Conservation (phyloP, 192 early-diverging fungal species). For the Podila epigama region DNA sequence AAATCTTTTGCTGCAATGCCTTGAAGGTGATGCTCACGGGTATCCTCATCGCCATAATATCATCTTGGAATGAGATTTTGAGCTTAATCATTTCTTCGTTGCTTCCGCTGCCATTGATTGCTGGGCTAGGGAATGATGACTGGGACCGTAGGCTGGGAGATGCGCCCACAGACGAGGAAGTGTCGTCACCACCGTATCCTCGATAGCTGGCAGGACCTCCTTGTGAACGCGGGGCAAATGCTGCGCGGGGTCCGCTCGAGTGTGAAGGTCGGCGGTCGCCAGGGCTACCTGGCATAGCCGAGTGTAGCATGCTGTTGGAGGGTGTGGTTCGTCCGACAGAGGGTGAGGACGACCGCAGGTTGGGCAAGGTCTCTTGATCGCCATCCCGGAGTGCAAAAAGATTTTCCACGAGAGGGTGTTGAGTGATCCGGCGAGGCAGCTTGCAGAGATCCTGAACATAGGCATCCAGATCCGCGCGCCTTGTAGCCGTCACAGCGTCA, state of each 20-base stretch:
- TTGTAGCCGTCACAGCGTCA: conserved; percentile 70
- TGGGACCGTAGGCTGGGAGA: conserved; percentile 47
- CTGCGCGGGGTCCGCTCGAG: conserved; percentile 27
- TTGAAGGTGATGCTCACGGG: conserved; percentile 62
- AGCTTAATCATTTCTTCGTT: conserved; percentile 64
- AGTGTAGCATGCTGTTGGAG: conserved; percentile 28
- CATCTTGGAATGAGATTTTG: conserved; percentile 73
- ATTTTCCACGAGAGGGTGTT: conserved; percentile 53
- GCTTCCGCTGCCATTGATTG: not conserved
- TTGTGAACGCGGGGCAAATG: conserved; percentile 14
- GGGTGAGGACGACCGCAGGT: conserved; percentile 10
- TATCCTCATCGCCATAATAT: conserved; percentile 78
- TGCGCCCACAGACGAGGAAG: not conserved
- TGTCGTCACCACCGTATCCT: conserved; percentile 23
- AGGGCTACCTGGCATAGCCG: not conserved
- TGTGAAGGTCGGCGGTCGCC: conserved; percentile 38
- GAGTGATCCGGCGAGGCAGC: conserved; percentile 63
- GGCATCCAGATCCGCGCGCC: conserved; percentile 68
- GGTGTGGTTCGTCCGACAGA: conserved; percentile 32
- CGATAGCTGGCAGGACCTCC: conserved; percentile 5
- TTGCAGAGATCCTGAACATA: conserved; percentile 71
- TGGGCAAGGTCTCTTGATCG: conserved; percentile 60
- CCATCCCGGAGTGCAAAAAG: conserved; percentile 64
- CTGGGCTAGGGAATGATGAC: conserved; percentile 20
- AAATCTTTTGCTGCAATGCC: conserved; percentile 65